phyloP scores from a whole-genome alignment of 2,329 filamentous ascomycete genomes.

The Myriosclerotinia scirpicola region DNA sequence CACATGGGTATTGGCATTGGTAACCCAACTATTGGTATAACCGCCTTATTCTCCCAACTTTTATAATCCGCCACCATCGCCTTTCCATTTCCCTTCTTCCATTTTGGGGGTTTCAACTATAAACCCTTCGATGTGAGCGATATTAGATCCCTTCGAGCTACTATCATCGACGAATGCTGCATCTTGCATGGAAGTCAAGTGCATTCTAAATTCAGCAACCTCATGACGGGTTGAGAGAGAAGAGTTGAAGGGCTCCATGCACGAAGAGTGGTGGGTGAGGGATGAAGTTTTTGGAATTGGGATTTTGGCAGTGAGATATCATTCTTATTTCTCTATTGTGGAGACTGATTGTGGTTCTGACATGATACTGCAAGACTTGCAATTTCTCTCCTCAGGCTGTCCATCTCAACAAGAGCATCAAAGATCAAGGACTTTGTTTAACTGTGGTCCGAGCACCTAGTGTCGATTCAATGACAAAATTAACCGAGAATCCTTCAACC shows the following conservation, averaged over 20 bases:
- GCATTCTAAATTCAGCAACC: too few relatives aligned
- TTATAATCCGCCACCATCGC: too few relatives aligned
- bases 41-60: too few relatives aligned
- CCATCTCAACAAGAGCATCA: too few relatives aligned
- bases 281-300: too few relatives aligned
- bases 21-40: too few relatives aligned
- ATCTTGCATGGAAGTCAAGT: background rate
- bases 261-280: background rate
- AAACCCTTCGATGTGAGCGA: background rate
- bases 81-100: too few relatives aligned
- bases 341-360: background rate
- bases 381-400: too few relatives aligned
- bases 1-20: too few relatives aligned
- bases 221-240: background rate
- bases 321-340: background rate
- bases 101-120: too few relatives aligned
- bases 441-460: constrained; percentile 3
- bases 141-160: background rate
- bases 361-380: background rate
- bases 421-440: background rate
- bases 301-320: background rate
- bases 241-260: background rate
- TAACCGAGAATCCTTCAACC: background rate
- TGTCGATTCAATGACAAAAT: background rate
- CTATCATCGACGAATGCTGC: background rate